Evolutionary conservation across 768 basidiomycete genomes (phyloP).

Genomic region (Chlorophyllum brunneum): DNA sequence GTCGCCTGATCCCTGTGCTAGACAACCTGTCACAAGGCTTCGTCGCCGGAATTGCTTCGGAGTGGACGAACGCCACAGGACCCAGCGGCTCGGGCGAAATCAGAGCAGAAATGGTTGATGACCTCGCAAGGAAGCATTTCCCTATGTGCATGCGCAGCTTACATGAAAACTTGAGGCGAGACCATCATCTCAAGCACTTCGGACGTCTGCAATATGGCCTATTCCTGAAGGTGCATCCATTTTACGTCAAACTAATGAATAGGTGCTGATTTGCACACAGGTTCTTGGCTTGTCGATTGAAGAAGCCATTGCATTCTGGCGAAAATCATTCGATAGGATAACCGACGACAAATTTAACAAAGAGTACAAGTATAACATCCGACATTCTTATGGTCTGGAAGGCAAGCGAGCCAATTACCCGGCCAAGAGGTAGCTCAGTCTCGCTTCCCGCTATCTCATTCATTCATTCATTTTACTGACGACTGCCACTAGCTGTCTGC

Average conservation of each 20-base stretch:
- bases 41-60: conserved; percentile 83
- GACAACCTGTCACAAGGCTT: conserved; percentile 93
- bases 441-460: background rate
- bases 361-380: conserved; percentile 95
- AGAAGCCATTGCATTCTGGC: conserved; percentile 92
- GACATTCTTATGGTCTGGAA: conserved; percentile 92
- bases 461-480: background rate
- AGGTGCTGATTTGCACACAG: conserved; percentile 35
- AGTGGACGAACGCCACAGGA: conserved; percentile 60
- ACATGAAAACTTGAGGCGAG: conserved; percentile 71
- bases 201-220: conserved; percentile 88
- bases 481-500: conserved; percentile 70
- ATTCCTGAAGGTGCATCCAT: conserved; percentile 77
- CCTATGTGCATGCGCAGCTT: conserved; percentile 93
- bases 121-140: conserved; percentile 82
- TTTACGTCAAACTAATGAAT: background rate
- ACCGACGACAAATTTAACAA: conserved; percentile 98
- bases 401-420: conserved; percentile 94
- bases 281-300: conserved; percentile 91
- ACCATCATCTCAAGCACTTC: conserved; percentile 89
- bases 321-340: conserved; percentile 75
- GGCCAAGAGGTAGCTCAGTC: conserved; percentile 84
- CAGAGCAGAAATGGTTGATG: conserved; percentile 93
- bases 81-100: conserved; percentile 60
- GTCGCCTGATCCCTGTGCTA: conserved; percentile 83